These are phyloP conservation scores for Naegleria lovaniensis DNA, from an alignment of 208 protist genomes.

Conservation along the genomic window DNA sequence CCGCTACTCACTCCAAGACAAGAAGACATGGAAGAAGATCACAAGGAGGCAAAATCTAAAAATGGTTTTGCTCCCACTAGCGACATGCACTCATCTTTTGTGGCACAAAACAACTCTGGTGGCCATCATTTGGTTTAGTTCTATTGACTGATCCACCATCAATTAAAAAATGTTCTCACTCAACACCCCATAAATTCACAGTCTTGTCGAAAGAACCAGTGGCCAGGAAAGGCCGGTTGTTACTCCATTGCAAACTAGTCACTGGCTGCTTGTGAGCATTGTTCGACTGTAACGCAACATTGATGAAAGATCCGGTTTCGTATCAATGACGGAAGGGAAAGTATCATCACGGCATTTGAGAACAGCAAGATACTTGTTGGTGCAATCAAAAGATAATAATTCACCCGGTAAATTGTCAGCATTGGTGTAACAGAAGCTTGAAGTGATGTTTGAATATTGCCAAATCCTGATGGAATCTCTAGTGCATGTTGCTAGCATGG, in stretches of 20 bases:
- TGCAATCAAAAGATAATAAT: background rate
- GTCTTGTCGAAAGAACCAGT: constrained; percentile 8
- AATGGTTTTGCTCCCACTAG: too few relatives aligned
- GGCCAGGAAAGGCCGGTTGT: background rate
- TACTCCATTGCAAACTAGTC: background rate
- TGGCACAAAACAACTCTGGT: too few relatives aligned
- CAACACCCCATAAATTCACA: constrained; percentile 3
- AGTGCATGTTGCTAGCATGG: background rate
- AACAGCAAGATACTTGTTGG: background rate
- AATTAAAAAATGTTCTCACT: background rate
- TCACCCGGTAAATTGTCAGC: background rate
- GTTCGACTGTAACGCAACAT: background rate
- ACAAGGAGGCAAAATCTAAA: too few relatives aligned
- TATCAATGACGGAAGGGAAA: background rate
- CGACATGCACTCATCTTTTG: too few relatives aligned
- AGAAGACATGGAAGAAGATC: too few relatives aligned
- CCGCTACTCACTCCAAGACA: too few relatives aligned
- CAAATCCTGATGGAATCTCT: constrained; percentile 11
- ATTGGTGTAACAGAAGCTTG: background rate
- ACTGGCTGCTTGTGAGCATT: background rate
- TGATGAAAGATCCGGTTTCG: background rate
- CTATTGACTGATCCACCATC: too few relatives aligned
- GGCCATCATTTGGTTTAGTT: too few relatives aligned
- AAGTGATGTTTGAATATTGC: background rate
- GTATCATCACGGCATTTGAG: background rate